These are phyloP conservation scores for Aureobasidium uvarum DNA, from an alignment of 2,329 filamentous ascomycete species.

Conservation along the genomic window DNA sequence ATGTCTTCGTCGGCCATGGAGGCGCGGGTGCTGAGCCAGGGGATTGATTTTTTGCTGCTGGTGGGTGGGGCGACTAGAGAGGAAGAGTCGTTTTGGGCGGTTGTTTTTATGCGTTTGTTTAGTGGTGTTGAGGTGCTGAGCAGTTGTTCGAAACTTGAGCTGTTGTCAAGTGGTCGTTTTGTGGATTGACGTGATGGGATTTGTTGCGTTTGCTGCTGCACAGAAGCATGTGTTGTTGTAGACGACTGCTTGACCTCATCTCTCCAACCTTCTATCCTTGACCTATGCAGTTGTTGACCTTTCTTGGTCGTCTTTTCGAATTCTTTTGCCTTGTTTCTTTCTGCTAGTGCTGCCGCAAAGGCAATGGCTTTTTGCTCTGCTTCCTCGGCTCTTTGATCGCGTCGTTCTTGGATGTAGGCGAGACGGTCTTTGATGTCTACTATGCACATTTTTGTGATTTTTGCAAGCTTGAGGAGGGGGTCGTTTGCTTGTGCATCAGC, in stretches of 20 bases:
- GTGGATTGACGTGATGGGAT: not conserved
- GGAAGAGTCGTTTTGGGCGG: not conserved
- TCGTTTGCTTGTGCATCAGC: not conserved
- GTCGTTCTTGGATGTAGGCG: constrained; percentile 9
- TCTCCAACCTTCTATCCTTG: constrained; percentile 7
- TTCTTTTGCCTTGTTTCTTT: not conserved
- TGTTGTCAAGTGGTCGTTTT: not conserved
- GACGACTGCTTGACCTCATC: not conserved
- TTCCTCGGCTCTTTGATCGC: not conserved
- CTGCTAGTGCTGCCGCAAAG: not conserved
- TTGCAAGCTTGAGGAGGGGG: not conserved
- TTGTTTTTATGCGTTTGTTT: constrained; percentile 7
- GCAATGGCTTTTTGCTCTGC: not conserved
- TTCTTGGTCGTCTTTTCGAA: not conserved
- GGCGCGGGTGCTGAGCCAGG: constrained; percentile 17
- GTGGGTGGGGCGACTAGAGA: not conserved
- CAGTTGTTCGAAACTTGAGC: not conserved
- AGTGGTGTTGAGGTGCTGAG: not conserved
- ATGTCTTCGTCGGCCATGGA: constrained; percentile 14
- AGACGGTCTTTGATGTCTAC: not conserved
- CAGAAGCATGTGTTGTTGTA: not conserved
- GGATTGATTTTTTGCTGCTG: constrained; percentile 3
- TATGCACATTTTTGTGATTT: not conserved
- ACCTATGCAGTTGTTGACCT: not conserved
- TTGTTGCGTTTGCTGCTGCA: not conserved